Percentiles rank a stretch among this genome's conserved stretches.
Evolutionary conservation across 495 filamentous ascomycete genomes (phyloP).

Genomic region (Astrothelium subdiscretum): DNA sequence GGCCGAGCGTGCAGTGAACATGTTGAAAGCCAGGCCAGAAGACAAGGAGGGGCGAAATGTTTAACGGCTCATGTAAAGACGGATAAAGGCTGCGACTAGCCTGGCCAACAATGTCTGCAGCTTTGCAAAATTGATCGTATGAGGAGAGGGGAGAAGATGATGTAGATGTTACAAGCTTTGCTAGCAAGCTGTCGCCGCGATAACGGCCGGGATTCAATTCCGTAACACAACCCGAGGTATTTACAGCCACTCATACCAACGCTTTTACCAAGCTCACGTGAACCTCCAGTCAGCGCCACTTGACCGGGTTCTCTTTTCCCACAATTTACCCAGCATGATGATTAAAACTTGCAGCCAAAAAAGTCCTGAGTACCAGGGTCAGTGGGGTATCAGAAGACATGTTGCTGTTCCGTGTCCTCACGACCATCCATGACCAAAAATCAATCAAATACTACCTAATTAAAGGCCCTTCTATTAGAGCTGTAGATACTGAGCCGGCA

Average conservation of each 20-base stretch:
- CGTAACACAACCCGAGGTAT: not conserved
- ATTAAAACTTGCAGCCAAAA: too few species aligned
- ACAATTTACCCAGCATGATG: not conserved
- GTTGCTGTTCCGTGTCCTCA: too few species aligned
- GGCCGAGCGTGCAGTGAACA: slow-evolving; percentile 18
- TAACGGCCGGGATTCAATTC: not conserved
- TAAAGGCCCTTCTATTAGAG: too few species aligned
- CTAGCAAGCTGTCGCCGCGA: not conserved
- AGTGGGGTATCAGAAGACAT: too few species aligned
- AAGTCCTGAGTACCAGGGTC: too few species aligned
- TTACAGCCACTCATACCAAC: not conserved
- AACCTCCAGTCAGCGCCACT: not conserved
- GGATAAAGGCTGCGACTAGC: not conserved
- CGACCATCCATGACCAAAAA: too few species aligned
- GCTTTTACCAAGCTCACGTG: not conserved
- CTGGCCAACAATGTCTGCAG: not conserved
- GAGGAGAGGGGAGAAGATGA: not conserved
- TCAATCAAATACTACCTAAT: too few species aligned
- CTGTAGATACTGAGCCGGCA: too few species aligned
- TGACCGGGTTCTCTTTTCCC: not conserved
- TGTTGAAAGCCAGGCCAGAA: slow-evolving; percentile 2
- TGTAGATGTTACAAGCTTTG: not conserved
- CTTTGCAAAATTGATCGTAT: not conserved
- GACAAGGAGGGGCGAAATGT: not conserved
- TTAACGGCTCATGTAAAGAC: not conserved